Base-by-base conservation (phyloP, 2,329 filamentous ascomycete genomes). In the Fusarium vanettenii region DNA sequence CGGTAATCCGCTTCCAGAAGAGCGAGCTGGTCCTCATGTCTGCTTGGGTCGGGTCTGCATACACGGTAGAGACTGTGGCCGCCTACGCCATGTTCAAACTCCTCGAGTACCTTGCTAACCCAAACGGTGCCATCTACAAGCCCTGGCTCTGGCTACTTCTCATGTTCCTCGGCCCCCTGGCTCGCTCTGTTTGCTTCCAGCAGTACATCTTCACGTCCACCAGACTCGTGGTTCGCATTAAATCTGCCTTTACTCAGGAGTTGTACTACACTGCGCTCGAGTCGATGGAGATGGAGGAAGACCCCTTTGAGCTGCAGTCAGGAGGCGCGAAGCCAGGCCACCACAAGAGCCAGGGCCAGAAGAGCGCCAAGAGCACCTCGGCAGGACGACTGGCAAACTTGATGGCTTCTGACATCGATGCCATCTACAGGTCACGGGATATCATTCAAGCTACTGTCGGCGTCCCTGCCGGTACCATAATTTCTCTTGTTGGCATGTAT, bases 141-240 rank as follows among this genome's bases (percentile, higher is more conserved):
- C 88, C 89, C 3, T 87, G 85, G 82, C 75, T 89, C 55, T 91
- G 89, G 89, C 80, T 91, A 10, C 70, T 86, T 3, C 82, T 90
- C 37, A 83, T 90, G 69, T 90, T 90, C 66, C 64, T 85, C 41
- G 89, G 89, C 0, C 88, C 88, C 1, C 33, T 84, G 45, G 77
- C 81, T 5, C 86, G 87, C 16, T 88, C 89, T 4, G 73, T 90
- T 50, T 79, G 84, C 64, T 89, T 87, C 71, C 88, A 91, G 76
- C 88, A 88, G 73, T 91, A 91, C 77, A 84, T 90, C 37, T 91
- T 90, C 74, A 87, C 83, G 2, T 88, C 88, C 8, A 90, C 89
- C 3, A 84, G 88, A n/a, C 80, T 90, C 50, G 81, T 90, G 37
- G 88, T 90, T 39, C 87, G 89, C 29, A 81, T 90, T 65, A 90